phyloP scores from a whole-genome alignment of 1,139 yeast species.

The Pichia kudriavzevii region DNA sequence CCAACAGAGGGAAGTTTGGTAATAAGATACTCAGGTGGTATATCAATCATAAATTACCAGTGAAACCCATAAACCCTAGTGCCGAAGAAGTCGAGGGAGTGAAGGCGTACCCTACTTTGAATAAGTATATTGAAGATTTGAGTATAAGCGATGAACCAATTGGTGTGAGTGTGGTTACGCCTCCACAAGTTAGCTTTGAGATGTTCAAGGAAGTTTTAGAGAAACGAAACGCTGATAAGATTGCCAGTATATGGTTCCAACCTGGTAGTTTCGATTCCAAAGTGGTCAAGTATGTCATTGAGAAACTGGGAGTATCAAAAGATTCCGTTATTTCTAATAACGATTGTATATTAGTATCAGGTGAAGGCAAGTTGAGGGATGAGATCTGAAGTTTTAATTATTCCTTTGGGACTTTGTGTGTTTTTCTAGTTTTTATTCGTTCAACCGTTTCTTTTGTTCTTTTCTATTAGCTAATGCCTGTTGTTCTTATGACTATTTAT shows the following conservation, averaged over 20 bases:
- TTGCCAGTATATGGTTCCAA: conserved; percentile 72
- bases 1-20: conserved; percentile 61
- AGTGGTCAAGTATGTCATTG: conserved; percentile 36
- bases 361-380: conserved; percentile 43
- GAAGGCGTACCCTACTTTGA: conserved; percentile 34
- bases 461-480: too few species aligned
- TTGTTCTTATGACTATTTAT: conserved; percentile 1
- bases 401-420: too few species aligned
- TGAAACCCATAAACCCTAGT: conserved; percentile 59
- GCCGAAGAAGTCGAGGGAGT: conserved; percentile 40
- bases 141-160: too few species aligned
- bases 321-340: conserved; percentile 43
- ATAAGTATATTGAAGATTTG: conserved; percentile 26
- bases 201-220: conserved; percentile 37
- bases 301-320: conserved; percentile 35
- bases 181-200: conserved; percentile 51
- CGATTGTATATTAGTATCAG: conserved; percentile 63
- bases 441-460: too few species aligned
- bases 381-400: conserved; percentile 1
- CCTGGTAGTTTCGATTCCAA: conserved; percentile 64
- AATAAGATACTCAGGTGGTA: conserved; percentile 69
- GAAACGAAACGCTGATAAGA: conserved; percentile 15
- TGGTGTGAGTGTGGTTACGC: conserved; percentile 67
- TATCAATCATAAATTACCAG: conserved; percentile 47
- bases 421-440: too few species aligned